Evolutionary conservation across 106 monocot species (phyloP).

Genomic region (Dendrobium chrysotoxum): DNA sequence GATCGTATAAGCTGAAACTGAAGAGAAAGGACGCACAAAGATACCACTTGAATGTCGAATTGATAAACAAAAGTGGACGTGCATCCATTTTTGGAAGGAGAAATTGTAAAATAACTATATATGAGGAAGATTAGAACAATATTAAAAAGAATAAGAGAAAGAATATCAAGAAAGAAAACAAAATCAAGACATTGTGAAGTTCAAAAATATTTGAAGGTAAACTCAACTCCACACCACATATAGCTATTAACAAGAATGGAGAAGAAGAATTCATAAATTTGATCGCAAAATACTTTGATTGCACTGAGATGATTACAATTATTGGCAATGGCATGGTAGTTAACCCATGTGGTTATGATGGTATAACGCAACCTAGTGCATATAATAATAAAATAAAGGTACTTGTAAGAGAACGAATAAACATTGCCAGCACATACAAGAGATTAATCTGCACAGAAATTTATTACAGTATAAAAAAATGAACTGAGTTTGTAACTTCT

Average conservation of each 20-base stretch:
- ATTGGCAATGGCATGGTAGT: not conserved
- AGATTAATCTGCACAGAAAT: not conserved
- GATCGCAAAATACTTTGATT: not conserved
- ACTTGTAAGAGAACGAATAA: not conserved
- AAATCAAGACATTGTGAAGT: not conserved
- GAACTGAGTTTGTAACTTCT: not conserved
- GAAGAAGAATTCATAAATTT: not conserved
- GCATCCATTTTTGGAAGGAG: not conserved
- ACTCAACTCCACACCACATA: not conserved
- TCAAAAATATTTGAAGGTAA: not conserved
- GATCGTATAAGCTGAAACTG: no score
- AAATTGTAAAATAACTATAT: not conserved
- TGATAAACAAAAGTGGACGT: no score
- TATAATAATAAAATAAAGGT: not conserved
- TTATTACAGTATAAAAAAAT: not conserved
- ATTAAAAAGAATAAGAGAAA: not conserved
- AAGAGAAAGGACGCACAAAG: no score
- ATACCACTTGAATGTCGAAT: no score
- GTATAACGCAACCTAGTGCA: not conserved
- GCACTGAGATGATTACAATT: not conserved
- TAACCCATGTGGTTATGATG: not conserved
- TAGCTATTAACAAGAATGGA: not conserved
- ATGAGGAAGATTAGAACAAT: not conserved
- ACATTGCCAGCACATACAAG: not conserved
- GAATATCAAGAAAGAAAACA: not conserved